Base-by-base conservation (phyloP, 768 basidiomycete species). In the Termitomyces sp. region DNA sequence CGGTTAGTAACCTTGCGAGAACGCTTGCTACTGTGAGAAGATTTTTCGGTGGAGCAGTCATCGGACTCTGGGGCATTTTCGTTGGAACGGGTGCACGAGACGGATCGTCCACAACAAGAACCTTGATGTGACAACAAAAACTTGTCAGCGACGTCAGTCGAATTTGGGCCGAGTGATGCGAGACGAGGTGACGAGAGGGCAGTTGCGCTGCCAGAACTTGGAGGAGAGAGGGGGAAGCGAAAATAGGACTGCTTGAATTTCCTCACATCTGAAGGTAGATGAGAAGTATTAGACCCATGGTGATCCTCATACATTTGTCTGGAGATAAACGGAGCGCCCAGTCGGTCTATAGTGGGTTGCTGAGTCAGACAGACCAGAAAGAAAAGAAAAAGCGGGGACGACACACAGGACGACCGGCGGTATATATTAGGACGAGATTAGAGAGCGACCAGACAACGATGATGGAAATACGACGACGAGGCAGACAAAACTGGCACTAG, bases 141-240 rank as follows among this genome's bases (percentile, higher is more conserved):
- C 47, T 58, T 59, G 55, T 69, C 60, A 54, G 66, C 48, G 52
- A 65, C 60, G 26, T 68, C 62, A 35, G 63, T 68, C 28, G 70
- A 60, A 54, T 69, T 65, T 26, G 67, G 58, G 9, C 58, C 23
- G 33, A 68, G 60, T 10, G 67, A 58, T 30, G 66, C 61, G 6
- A 71, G 57, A 35, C 66, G 66, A 52, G 75, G 73, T 1, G 78
- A 77, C 46, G 78, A 71, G 30, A 66, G 63, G 5, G 74, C 73
- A 14, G 76, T 75, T 40, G 67, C 66, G 30, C 74, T 64, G 28
- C 74, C 71, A 33, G 80, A 78, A 54, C 70, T 75, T 9, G 79
- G 72, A 31, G 79, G 78, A n/a, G 79, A 78, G 45, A 76, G 69
- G 1, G 78, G 78, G 58, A 78, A 79, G 42, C 61, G 68, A 58